A percentile compares a stretch with the other conserved stretches of the same genome.
phyloP scores from a whole-genome alignment of 768 basidiomycete species.

The Dendrothele bispora region DNA sequence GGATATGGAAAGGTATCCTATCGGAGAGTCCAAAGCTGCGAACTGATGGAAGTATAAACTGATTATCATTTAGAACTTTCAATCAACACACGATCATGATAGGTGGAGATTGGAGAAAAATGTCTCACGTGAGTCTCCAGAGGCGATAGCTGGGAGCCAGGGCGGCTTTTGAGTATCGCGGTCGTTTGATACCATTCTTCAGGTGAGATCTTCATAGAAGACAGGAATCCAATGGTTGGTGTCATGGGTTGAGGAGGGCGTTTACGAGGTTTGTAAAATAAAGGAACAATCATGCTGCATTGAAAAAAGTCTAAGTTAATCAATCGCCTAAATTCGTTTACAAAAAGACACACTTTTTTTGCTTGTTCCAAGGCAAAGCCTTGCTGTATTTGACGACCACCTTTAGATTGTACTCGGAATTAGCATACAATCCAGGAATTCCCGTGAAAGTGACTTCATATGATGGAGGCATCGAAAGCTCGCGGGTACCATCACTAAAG shows the following conservation, averaged over 20 bases:
- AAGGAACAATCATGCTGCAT: constrained; percentile 1
- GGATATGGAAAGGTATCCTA: constrained; percentile 6
- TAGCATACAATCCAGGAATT: background rate
- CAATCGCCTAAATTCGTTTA: background rate
- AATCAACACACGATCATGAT: background rate
- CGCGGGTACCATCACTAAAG: constrained; percentile 5
- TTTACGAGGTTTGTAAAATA: constrained; percentile 4
- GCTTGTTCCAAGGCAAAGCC: constrained; percentile 3
- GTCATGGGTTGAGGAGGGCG: constrained; percentile 3
- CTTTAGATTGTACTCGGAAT: constrained; percentile 1
- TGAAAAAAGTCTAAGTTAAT: background rate
- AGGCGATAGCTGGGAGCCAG: background rate
- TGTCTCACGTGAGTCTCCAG: constrained; percentile 1
- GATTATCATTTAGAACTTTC: background rate
- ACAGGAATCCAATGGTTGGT: background rate
- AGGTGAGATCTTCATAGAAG: constrained; percentile 1
- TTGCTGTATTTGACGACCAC: constrained; percentile 2
- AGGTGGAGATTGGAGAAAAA: background rate
- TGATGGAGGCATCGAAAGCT: constrained; percentile 6
- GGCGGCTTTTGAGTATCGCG: background rate
- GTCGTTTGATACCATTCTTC: constrained; percentile 7
- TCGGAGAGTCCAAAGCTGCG: constrained; percentile 4
- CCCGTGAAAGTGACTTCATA: constrained; percentile 8
- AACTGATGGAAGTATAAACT: constrained; percentile 6
- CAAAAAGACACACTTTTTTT: background rate